Evolutionary conservation across 2,329 filamentous ascomycete genomes (phyloP).

Genomic region (Magnaporthiopsis incrustans): DNA sequence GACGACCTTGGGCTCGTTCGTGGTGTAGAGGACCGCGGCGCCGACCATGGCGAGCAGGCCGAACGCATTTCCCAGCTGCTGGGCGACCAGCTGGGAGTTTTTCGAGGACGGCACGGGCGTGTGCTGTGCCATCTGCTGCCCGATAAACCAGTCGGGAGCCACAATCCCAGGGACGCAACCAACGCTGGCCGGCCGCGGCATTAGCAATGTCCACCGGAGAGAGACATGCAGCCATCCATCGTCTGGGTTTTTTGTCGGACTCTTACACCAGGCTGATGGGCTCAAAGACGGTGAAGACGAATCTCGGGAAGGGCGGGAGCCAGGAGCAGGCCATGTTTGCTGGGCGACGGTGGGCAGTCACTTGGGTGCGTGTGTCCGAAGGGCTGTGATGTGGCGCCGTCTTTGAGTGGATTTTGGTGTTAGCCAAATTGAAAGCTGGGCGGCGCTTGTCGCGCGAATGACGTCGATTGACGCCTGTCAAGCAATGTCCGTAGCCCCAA

Average conservation of each 20-base stretch:
- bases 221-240: not conserved
- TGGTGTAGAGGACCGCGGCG: conserved; percentile 54
- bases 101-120: conserved; percentile 26
- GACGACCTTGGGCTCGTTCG: conserved; percentile 57
- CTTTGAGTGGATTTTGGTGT: too few species aligned
- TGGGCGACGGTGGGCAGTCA: not conserved
- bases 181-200: conserved; percentile 26
- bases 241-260: conserved; percentile 22
- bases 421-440: too few species aligned
- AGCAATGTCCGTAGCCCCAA: not conserved
- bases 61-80: conserved; percentile 64
- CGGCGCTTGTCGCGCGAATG: not conserved
- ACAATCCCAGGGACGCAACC: conserved; percentile 50
- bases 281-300: conserved; percentile 61
- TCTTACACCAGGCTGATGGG: conserved; percentile 34
- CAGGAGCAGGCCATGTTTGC: conserved; percentile 44
- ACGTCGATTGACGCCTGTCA: not conserved
- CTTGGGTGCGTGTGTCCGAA: not conserved
- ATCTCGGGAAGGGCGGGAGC: conserved; percentile 54
- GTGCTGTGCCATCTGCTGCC: conserved; percentile 45
- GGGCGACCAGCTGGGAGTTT: conserved; percentile 48
- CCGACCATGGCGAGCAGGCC: conserved; percentile 57
- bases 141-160: conserved; percentile 53
- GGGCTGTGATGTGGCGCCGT: not conserved
- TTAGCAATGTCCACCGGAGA: not conserved